A percentile compares a stretch with the other conserved stretches of the same genome.
These are phyloP conservation scores for Umbelopsis sp. DNA, from an alignment of 192 early-diverging fungal species.

Conservation along the genomic window DNA sequence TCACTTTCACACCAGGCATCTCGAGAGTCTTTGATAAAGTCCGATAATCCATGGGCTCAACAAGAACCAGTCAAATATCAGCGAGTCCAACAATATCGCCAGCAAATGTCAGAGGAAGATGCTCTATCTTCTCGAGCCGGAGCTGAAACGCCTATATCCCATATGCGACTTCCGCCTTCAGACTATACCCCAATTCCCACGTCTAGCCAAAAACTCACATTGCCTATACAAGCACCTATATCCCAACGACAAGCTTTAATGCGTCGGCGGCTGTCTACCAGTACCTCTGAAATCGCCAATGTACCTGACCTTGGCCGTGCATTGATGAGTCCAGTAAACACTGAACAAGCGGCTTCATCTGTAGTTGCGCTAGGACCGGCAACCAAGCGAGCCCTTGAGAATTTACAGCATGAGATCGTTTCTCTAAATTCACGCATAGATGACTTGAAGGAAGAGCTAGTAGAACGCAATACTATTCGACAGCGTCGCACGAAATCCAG, in stretches of 20 bases:
- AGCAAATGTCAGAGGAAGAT: conserved; percentile 13
- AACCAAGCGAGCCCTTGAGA: conserved; percentile 38
- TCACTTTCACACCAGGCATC: conserved; percentile 2
- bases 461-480: conserved; percentile 16
- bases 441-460: conserved; percentile 31
- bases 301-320: background rate
- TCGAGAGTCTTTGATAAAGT: background rate
- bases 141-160: conserved; percentile 9
- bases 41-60: conserved; percentile 17
- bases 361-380: conserved; percentile 31
- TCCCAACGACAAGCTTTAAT: background rate
- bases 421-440: conserved; percentile 42
- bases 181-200: background rate
- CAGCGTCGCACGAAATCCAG: background rate
- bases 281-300: background rate
- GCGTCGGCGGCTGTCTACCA: background rate
- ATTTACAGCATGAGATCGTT: conserved; percentile 34
- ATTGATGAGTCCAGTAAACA: background rate
- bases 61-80: conserved; percentile 14
- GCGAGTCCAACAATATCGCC: conserved; percentile 9
- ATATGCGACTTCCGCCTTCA: conserved; percentile 9
- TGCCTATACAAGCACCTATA: background rate
- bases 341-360: background rate
- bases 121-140: background rate
- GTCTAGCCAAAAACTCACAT: background rate